Evolutionary conservation across 2,329 filamentous ascomycete species (phyloP), one percentile per base, ranked within the genome.

Genomic region (Diaporthe sp.): DNA sequence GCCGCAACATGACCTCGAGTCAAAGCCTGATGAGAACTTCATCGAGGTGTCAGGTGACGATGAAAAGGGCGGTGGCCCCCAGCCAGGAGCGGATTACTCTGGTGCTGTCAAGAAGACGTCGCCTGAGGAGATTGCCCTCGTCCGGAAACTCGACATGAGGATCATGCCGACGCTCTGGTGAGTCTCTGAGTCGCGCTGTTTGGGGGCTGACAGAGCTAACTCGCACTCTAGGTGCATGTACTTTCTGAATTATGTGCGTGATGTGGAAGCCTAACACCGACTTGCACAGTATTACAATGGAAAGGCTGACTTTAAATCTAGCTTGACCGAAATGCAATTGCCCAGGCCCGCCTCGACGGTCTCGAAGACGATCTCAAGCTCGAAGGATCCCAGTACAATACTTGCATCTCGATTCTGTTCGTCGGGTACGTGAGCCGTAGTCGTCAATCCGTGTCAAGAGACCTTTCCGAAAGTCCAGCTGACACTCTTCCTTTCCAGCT

Each of bases 291-390:
- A 5, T n/a, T 37, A 3, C 2, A 25, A 1, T 8, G 0, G 15
- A 31, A 3, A 4, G 1, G 15, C 34, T 28, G 37, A 28, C 55
- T 22, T 19, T 25, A 0, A 39, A 10, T 2, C 7, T 58, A 83
- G 82, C 81, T 88, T 17, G 87, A 90, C 77, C 82, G 87, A 22
- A 89, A 89, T 75, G 89, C 91, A 62, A 90, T 91, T 78, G 90
- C 90, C 3, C 88, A 89, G 25, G 90, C 90, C 2, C 84, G 87
- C 22, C 79, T 92, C 44, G 87, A 89, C 73, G 88, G 88, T 0
- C 80, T 92, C 6, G 87, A 90, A 67, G 84, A 87, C 10, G 88
- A 91, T 62, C 81, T 92, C 3, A 82, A 84, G 3, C 82, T 92
- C 57, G 80, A 81, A 0, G 86, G 85, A 49, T 83, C 83, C 4